Base-by-base conservation (phyloP, 228 moss, liverwort and hornwort species). In the Sphagnum fallax region DNA sequence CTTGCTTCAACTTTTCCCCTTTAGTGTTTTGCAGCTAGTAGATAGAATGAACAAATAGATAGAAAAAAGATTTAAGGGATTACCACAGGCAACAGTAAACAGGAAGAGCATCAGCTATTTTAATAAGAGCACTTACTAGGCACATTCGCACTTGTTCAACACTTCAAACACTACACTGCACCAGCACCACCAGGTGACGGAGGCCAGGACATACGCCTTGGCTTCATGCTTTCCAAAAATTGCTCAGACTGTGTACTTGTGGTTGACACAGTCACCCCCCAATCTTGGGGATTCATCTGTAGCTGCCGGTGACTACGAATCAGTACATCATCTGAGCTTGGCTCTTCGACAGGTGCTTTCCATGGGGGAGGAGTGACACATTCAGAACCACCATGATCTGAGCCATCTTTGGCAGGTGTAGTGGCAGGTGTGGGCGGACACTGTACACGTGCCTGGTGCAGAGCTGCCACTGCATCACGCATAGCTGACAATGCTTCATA, bases 401-500 rank as follows among this genome's bases (percentile, higher is more conserved):
- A 79, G 71, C 52, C 82, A 8, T 74, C 81, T 73, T 86, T 89
- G 61, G 79, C 53, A 55, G 55, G 55, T 8, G 55, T 55, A 8
- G 12, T 55, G 32, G 32, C 32, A 47, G 92, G 79, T 47, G 82
- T 77, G 55, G 71, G 73, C 61, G 87, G 84, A 61, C 66, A 77
- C 11, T 76, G 85, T 63, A 87, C 86, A 32, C 98, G 83, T 11
- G 83, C 49, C 75, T 87, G 90, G 68, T 91, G 80, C 74, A 94
- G 80, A 10, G 89, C 92, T 16, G 75, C 71, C 10, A 98, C 94
- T 48, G 92, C 92, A 64, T 98, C 94, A 64, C 98, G 87, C 98
- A 98, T 98, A 47, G 98, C 90, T 70, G 94, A 88, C 61, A 98
- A 68, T 63, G 98, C 98, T 77, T 98, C 98, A 67, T 82, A 98